Evolutionary conservation across 139 green algal species (phyloP).

Genomic region (Closterium sp.): DNA sequence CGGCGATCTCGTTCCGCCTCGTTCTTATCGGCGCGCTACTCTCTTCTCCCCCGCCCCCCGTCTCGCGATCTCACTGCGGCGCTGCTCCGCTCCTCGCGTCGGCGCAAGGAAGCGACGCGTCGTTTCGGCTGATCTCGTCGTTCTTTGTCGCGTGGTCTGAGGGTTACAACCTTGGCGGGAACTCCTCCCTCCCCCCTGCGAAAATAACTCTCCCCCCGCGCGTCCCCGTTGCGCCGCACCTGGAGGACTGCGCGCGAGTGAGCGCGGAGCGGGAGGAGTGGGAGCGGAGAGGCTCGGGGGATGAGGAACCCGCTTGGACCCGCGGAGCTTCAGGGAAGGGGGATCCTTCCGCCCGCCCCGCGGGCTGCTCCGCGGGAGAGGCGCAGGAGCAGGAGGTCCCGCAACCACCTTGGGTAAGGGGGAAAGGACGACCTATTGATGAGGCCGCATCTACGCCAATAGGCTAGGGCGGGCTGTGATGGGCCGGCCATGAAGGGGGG

Average conservation of each 20-base stretch:
- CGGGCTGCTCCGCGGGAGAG: neutral
- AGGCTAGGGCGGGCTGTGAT: too few relatives aligned
- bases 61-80: neutral
- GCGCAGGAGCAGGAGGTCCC: neutral
- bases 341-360: neutral
- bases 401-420: neutral
- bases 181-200: neutral
- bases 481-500: too few relatives aligned
- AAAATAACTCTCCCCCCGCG: neutral
- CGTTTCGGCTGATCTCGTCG: neutral
- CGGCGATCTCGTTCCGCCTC: neutral
- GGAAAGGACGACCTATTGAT: too few relatives aligned
- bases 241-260: neutral
- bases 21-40: neutral
- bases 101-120: neutral
- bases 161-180: neutral
- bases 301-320: neutral
- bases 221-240: neutral
- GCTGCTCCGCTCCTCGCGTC: neutral
- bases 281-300: neutral
- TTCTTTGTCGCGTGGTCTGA: neutral
- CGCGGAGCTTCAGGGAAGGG: neutral
- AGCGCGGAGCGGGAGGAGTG: neutral
- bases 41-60: neutral
- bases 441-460: too few relatives aligned